Conservation (phyloP, 1,284 basidiomycete genomes). For the Cryptococcus sp. region DNA sequence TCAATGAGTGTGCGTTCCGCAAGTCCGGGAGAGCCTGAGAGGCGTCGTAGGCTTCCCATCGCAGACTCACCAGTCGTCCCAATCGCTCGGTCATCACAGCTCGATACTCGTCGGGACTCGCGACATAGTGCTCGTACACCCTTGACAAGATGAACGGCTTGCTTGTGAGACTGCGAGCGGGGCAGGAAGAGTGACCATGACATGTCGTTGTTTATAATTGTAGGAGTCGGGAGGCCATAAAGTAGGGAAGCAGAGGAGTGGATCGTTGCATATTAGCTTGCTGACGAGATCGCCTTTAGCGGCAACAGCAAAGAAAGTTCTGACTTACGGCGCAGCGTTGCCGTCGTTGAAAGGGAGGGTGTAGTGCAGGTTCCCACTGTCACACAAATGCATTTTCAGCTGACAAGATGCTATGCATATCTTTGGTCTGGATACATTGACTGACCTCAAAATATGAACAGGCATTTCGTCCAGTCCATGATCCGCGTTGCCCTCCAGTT, state of each 20-base stretch:
- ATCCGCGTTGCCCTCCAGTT: too few species aligned
- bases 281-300: too few species aligned
- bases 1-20: neutral
- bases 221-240: too few species aligned
- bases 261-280: too few species aligned
- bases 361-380: neutral
- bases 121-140: slow-evolving; percentile 18
- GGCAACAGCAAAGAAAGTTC: too few species aligned
- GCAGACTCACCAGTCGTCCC: slow-evolving; percentile 20
- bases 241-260: too few species aligned
- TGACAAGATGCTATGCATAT: too few species aligned
- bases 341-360: neutral
- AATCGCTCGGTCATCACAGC: slow-evolving; percentile 17
- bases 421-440: neutral
- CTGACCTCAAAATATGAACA: neutral
- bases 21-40: neutral
- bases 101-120: slow-evolving; percentile 12
- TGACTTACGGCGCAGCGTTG: neutral
- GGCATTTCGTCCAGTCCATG: too few species aligned
- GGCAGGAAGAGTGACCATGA: neutral
- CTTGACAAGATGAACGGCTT: slow-evolving; percentile 19
- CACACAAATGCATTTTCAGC: too few species aligned
- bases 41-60: neutral
- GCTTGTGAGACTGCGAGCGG: slow-evolving; percentile 7
- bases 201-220: too few species aligned